phyloP scores from a whole-genome alignment of 2,329 filamentous ascomycete genomes.

The Pestalotiopsis sp. region DNA sequence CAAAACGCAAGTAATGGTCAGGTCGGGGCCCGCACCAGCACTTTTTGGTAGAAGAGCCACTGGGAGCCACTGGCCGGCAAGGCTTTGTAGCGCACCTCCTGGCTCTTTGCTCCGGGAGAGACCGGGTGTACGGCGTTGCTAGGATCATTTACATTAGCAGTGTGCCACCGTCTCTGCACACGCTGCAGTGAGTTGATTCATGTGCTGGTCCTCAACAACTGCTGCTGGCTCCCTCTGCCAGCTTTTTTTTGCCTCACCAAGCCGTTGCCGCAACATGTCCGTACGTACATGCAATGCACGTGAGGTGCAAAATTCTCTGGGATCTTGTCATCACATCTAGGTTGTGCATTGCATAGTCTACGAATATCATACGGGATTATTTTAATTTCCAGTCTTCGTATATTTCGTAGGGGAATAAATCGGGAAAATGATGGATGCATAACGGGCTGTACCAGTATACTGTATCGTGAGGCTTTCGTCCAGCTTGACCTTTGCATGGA shows the following conservation, averaged over 20 bases:
- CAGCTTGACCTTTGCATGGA: not conserved
- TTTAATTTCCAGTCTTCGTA: not conserved
- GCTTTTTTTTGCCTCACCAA: not conserved
- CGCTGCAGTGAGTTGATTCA: too few relatives aligned
- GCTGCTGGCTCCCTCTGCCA: not conserved
- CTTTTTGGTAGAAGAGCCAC: not conserved
- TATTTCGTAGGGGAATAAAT: not conserved
- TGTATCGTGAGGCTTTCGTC: not conserved
- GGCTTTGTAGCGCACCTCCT: not conserved
- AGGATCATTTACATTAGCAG: not conserved
- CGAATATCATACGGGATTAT: not conserved
- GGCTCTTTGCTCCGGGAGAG: not conserved
- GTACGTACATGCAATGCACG: not conserved
- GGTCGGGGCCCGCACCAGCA: not conserved
- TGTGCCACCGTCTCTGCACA: not conserved
- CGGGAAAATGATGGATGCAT: not conserved
- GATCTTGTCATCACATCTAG: not conserved
- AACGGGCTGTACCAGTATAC: not conserved
- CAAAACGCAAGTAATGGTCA: conserved; percentile 10
- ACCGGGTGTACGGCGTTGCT: not conserved
- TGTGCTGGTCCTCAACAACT: not conserved
- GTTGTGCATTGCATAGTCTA: not conserved
- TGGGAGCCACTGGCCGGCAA: not conserved
- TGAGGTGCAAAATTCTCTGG: not conserved
- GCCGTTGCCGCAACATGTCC: not conserved